A percentile compares a stretch with the other conserved stretches of the same genome.
phyloP scores from a whole-genome alignment of 75 land plant genomes.

The Pseudotsuga menziesii region DNA sequence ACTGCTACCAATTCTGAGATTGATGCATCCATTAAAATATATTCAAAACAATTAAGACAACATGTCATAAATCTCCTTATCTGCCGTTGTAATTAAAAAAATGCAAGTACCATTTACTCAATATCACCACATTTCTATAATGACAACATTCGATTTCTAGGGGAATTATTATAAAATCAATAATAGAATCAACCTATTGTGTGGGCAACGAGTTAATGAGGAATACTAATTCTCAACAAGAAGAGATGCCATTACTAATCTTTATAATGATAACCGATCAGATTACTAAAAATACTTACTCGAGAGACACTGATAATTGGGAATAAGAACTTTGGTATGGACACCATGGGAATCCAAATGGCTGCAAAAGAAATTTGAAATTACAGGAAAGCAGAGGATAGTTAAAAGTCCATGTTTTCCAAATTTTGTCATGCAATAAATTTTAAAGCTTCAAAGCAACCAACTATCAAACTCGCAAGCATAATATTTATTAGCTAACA shows the following conservation, averaged over 20 bases:
- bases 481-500: background rate
- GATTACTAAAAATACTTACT: slow-evolving; percentile 10
- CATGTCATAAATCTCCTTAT: background rate
- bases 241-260: background rate
- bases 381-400: background rate
- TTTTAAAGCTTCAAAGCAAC: background rate
- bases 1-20: too few relatives aligned
- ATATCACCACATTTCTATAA: background rate
- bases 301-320: slow-evolving; percentile 8
- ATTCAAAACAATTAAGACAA: background rate
- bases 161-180: background rate
- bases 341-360: slow-evolving; percentile 11
- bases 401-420: background rate
- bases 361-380: background rate
- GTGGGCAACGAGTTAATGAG: background rate
- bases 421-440: background rate
- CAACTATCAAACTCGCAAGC: background rate
- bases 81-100: background rate
- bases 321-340: slow-evolving; percentile 8
- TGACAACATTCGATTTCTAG: background rate
- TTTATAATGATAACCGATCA: background rate
- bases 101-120: background rate
- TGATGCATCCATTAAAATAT: background rate
- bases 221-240: background rate
- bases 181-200: background rate